Evolutionary conservation across 83 land plant genomes (phyloP), one percentile per base, ranked within the genome.

Genomic region (Thuja plicata): DNA sequence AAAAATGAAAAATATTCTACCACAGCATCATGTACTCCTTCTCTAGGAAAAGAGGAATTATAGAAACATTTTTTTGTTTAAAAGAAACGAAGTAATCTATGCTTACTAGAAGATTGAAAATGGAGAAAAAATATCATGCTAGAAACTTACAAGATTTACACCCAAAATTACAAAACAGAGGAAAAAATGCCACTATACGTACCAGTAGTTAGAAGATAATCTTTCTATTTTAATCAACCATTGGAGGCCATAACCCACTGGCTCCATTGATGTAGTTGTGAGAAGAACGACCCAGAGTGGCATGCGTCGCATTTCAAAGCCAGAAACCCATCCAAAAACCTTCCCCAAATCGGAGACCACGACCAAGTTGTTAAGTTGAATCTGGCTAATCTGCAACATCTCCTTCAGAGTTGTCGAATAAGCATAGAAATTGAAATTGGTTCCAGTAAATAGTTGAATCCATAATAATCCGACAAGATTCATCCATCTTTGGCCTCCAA

Each of bases 331-430:
- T 48, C 97, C 97, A 27, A 95, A 91, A 27, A 90, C 88, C 92
- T 97, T 94, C 27, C 96, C 99, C 40, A 95, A 17, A 87, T 97
- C 99, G 32, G 95, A 95, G 8, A 95, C 97, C 27, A 92, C 92
- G 10, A 95, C 94, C 57, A 97, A 90, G 86, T 92, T 91, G 92
- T 96, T 97, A 71, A 97, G 94, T 93, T 94, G 88, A 8, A 97
- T 46, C 93, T 96, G 96, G 13, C 91, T 89, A 35, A 95, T 90
- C 52, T 89, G 89, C 78, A 96, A 89, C 13, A 90, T 93, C 19
- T 92, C 19, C 87, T 96, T 96, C 73, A 96, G 90, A 0, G 80
- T 43, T 16, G 92, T 90, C 19, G 98, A 96, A 92, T 94, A 96
- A 13, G 90, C 78, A 5, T 97, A 89, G 89, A 96, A 96, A 73